Base-by-base conservation (phyloP, 2,329 filamentous ascomycete species). In the Pestalotiopsis sp. region DNA sequence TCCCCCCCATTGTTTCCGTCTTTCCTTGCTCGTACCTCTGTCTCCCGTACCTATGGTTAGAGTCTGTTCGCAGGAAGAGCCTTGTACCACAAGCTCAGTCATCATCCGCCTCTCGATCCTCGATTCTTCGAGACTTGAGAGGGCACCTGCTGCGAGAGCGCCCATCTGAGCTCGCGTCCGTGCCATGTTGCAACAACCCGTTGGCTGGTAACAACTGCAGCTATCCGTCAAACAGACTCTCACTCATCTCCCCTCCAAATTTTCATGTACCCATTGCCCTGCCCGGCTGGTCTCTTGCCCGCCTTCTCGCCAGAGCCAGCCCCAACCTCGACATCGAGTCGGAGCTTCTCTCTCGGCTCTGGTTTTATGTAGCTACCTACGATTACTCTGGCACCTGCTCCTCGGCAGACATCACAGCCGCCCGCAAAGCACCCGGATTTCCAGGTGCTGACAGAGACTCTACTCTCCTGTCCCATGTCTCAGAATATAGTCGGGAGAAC, bases 401-500 rank as follows among this genome's bases (percentile, higher is more conserved):
- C 31, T 41, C 59, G 20, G 59, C 59, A 62, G n/a, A 52, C 45
- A n/a, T 52, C 45, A n/a, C 14, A 52, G 17, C 45, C 45, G 17
- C 45, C 45, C 45, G 23, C 20, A 68, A 70, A 67, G 72, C 70
- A 71, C 68, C 68, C 68, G 65, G 72, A 69, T 71, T 69, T 72
- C 69, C 65, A 68, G 67, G 70, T 68, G 67, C 70, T 68, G 64
- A 67, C 66, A 71, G 62, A 68, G 70, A 67, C 71, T 70, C 20
- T 23, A 11, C 20, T 64, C 39, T 49, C 36, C 39, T 64, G 41
- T 23, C 36, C 39, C 38, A 64, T 76, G 75, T 76, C 74, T 76
- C 68, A 75, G 61, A 70, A 62, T 68, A 52, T 52, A 52, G 69
- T 62, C 69, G 67, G 70, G 68, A 71, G 66, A 72, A 71, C 72